Evolutionary conservation across 768 basidiomycete species (phyloP).

Genomic region (Mycena olivaceomarginata): DNA sequence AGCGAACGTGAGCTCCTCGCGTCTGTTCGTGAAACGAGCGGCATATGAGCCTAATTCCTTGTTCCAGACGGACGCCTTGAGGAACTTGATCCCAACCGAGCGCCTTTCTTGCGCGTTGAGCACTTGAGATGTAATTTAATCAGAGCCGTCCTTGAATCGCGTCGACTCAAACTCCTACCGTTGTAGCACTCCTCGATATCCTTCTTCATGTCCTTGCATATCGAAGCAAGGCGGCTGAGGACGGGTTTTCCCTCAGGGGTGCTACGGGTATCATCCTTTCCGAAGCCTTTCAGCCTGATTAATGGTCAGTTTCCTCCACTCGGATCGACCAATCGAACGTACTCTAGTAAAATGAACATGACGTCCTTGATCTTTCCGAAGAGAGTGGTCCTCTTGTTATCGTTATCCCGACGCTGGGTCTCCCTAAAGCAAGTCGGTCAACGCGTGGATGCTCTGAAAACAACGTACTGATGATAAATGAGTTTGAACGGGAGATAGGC

Average conservation of each 20-base stretch:
- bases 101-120: slow-evolving; percentile 34
- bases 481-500: slow-evolving; percentile 38
- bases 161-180: slow-evolving; percentile 3
- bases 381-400: slow-evolving; percentile 18
- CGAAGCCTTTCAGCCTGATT: slow-evolving; percentile 22
- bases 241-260: slow-evolving; percentile 31
- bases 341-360: slow-evolving; percentile 35
- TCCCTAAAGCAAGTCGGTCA: slow-evolving; percentile 20
- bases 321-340: not conserved
- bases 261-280: slow-evolving; percentile 21
- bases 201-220: slow-evolving; percentile 37
- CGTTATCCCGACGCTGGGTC: slow-evolving; percentile 26
- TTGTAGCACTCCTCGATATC: slow-evolving; percentile 40
- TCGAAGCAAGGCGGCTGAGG: slow-evolving; percentile 30
- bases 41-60: slow-evolving; percentile 18
- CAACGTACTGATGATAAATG: slow-evolving; percentile 32
- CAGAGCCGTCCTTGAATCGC: not conserved
- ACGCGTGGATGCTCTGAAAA: not conserved
- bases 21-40: slow-evolving; percentile 20
- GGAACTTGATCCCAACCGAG: slow-evolving; percentile 27
- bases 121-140: not conserved
- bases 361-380: slow-evolving; percentile 40
- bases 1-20: slow-evolving; percentile 30
- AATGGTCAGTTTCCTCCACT: not conserved
- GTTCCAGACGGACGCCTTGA: slow-evolving; percentile 32